These are phyloP conservation scores for Pelagomonas calceolata DNA, from an alignment of 108 stramenopile genomes.

Conservation along the genomic window DNA sequence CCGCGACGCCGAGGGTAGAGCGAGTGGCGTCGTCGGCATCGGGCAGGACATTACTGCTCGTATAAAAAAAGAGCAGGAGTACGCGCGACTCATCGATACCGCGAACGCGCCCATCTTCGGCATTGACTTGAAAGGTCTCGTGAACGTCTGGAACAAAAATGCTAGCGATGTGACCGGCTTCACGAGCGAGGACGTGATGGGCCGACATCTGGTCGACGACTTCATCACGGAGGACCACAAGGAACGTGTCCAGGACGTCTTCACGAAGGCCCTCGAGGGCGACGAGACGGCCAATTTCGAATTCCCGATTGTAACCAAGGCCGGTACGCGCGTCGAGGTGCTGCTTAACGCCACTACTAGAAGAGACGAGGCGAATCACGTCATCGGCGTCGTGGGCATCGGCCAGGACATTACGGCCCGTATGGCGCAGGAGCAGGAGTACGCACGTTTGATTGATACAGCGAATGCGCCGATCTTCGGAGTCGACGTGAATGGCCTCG, in stretches of 20 bases:
- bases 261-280: background rate
- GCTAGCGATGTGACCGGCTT: no score
- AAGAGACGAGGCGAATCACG: background rate
- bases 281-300: conserved; percentile 3
- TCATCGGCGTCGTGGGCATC: conserved; percentile 2
- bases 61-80: no score
- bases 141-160: no score
- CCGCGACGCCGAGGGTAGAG: no score
- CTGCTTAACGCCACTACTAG: background rate
- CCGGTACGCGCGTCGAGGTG: background rate
- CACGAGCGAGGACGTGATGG: no score
- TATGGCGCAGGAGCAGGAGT: background rate
- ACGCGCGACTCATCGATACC: no score
- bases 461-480: conserved; percentile 21
- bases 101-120: no score
- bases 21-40: no score
- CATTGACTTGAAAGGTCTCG: no score
- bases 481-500: conserved; percentile 6
- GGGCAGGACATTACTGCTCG: no score
- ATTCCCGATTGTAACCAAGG: background rate
- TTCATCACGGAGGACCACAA: background rate
- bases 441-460: conserved; percentile 5
- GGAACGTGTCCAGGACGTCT: background rate
- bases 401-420: background rate
- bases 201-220: background rate